Evolutionary conservation across 2,329 filamentous ascomycete species (phyloP), one percentile per base, ranked within the genome.

Genomic region (Dactylonectria estremocensis): DNA sequence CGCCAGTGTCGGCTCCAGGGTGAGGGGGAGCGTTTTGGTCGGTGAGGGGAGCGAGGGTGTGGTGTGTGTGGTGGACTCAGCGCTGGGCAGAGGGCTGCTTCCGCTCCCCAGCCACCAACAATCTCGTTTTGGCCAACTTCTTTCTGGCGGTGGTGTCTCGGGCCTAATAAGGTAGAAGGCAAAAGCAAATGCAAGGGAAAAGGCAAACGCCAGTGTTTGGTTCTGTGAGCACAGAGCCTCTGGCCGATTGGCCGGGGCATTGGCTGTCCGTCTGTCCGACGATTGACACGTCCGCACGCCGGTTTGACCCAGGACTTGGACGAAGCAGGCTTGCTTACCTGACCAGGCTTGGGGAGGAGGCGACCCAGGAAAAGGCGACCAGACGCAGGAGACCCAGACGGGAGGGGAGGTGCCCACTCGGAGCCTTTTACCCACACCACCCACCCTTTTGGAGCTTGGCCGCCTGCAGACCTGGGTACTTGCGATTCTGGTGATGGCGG

Each of bases 191-290:
- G 50, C 40, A 55, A 37, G 46, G 50, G 59, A 37, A 49, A 49
- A 40, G 28, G 53, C 45, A 49, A 49, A 64, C 24, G 9, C 13
- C 43, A 18, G 22, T 35, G 33, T 54, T 22, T 22, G n/a, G 48
- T 64, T 59, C 52, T 57, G 63, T 52, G 37, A 49, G 35, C 57
- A 52, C 24, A 61, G 33, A 37, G 57, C 24, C 24, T 28, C 24
- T 40, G 37, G 55, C 56, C 43, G 52, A 64, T 66, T 66, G 63
- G 46, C 18, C 43, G 43, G 14, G 46, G 14, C 61, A 61, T 66
- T 66, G 63, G 63, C 16, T 35, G 18, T 37, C 18, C 11, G 22
- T 45, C n/a, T 24, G 31, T 46, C 20, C 49, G 22, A 61, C 49
- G 56, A 56, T 65, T 50, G 63, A 65, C 63, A 56, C 63, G 56